These are phyloP conservation scores for Manihot esculenta DNA, from an alignment of 441 rosid species.

Conservation along the genomic window DNA sequence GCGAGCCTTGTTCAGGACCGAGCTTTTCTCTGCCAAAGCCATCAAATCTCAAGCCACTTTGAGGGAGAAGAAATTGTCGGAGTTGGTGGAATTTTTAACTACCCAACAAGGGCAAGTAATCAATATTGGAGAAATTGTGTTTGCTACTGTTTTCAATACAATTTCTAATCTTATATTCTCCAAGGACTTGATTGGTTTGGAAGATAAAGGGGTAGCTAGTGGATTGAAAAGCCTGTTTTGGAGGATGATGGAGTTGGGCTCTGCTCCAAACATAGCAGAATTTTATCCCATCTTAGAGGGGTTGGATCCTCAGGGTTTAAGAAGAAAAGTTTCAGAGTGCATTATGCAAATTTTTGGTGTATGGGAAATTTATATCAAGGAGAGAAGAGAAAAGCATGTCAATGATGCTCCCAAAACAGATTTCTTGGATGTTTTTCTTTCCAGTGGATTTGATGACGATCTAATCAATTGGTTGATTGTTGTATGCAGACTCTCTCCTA, in stretches of 20 bases:
- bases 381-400: conserved; percentile 26
- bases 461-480: conserved; percentile 29
- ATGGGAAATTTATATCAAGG: conserved; percentile 29
- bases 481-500: conserved; percentile 6
- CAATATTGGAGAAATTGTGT: conserved; percentile 27
- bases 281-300: conserved; percentile 31
- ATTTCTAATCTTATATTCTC: conserved; percentile 27
- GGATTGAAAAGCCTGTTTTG: conserved; percentile 22
- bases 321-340: conserved; percentile 7
- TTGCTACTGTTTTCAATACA: conserved; percentile 26
- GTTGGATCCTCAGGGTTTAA: conserved; percentile 37
- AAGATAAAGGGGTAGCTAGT: background rate
- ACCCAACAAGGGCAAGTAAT: conserved; percentile 24
- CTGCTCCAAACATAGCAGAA: conserved; percentile 31
- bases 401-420: conserved; percentile 11
- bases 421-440: conserved; percentile 35
- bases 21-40: conserved; percentile 29
- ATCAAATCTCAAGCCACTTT: conserved; percentile 21
- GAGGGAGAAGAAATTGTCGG: conserved; percentile 26
- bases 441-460: conserved; percentile 29
- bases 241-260: conserved; percentile 21
- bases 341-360: conserved; percentile 11
- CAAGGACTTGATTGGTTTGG: conserved; percentile 20
- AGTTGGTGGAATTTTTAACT: conserved; percentile 24
- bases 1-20: conserved; percentile 26